These are phyloP conservation scores for Nothophaeocryptopus gaeumannii DNA, from an alignment of 2,329 filamentous ascomycete species.

Conservation along the genomic window DNA sequence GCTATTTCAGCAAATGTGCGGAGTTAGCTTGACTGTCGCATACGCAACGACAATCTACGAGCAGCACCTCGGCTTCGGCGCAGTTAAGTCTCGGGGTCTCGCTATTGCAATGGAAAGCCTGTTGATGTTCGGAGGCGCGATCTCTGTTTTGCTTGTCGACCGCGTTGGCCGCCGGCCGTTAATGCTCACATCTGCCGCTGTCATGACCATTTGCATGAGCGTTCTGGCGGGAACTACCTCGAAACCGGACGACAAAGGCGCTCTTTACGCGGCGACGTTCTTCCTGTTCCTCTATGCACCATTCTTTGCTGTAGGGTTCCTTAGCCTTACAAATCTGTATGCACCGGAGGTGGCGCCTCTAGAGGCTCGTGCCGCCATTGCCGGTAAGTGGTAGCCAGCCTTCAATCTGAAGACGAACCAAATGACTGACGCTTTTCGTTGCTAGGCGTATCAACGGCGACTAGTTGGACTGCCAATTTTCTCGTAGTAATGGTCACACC, in stretches of 20 bases:
- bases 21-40: slow-evolving; percentile 49
- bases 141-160: slow-evolving; percentile 57
- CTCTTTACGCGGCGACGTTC: slow-evolving; percentile 50
- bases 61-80: slow-evolving; percentile 50
- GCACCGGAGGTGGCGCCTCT: slow-evolving; percentile 35
- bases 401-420: no score
- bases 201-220: slow-evolving; percentile 42
- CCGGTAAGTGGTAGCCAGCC: neutral
- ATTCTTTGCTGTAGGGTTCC: slow-evolving; percentile 60
- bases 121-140: slow-evolving; percentile 34
- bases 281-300: slow-evolving; percentile 68
- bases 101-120: slow-evolving; percentile 24
- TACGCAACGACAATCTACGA: slow-evolving; percentile 44
- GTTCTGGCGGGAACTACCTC: slow-evolving; percentile 15
- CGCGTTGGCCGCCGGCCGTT: slow-evolving; percentile 52
- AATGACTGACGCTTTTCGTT: no score
- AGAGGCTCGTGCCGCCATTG: slow-evolving; percentile 2
- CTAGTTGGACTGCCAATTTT: slow-evolving; percentile 30
- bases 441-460: slow-evolving; percentile 33
- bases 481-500: slow-evolving; percentile 28
- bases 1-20: slow-evolving; percentile 60
- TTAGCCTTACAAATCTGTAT: slow-evolving; percentile 33
- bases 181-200: slow-evolving; percentile 42
- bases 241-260: no score
- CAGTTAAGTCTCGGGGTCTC: slow-evolving; percentile 20